phyloP scores from a whole-genome alignment of 768 basidiomycete species.

The Hemileccinum impolitum region DNA sequence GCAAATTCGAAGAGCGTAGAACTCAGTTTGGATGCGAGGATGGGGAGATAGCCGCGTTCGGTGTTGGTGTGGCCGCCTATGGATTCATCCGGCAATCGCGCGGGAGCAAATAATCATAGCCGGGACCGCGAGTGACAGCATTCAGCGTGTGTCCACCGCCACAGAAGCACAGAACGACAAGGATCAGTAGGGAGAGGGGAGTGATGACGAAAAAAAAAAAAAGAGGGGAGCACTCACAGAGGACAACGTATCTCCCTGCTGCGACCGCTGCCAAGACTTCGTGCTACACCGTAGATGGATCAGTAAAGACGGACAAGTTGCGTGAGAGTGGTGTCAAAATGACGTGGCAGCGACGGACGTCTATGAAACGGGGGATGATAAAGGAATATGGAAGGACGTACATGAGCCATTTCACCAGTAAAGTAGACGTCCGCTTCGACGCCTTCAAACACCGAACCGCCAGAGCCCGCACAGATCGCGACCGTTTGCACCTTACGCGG shows the following conservation, averaged over 20 bases:
- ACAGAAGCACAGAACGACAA: conserved; percentile 8
- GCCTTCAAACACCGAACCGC: conserved; percentile 70
- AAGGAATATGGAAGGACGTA: conserved; percentile 36
- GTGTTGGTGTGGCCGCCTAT: conserved; percentile 91
- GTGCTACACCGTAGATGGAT: conserved; percentile 51
- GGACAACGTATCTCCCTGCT: conserved; percentile 71
- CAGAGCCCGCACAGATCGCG: conserved; percentile 91
- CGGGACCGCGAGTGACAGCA: conserved; percentile 14
- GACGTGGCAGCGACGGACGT: conserved; percentile 9
- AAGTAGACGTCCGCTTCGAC: conserved; percentile 81
- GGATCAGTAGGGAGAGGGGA: not conserved
- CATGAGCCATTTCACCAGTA: conserved; percentile 92
- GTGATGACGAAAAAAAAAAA: not conserved
- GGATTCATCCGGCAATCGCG: conserved; percentile 16
- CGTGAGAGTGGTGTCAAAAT: not conserved
- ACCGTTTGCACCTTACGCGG: conserved; percentile 49
- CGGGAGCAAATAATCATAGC: conserved; percentile 6
- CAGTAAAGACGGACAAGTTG: not conserved
- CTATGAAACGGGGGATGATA: conserved; percentile 8
- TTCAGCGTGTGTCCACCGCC: conserved; percentile 11
- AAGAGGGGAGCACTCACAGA: conserved; percentile 54
- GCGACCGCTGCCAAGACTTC: conserved; percentile 82
- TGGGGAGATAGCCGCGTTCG: conserved; percentile 87
- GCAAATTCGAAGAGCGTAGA: conserved; percentile 37
- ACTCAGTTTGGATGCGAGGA: conserved; percentile 67